Conservation (phyloP, 805 yeast genomes). For the Candida quercuum region DNA sequence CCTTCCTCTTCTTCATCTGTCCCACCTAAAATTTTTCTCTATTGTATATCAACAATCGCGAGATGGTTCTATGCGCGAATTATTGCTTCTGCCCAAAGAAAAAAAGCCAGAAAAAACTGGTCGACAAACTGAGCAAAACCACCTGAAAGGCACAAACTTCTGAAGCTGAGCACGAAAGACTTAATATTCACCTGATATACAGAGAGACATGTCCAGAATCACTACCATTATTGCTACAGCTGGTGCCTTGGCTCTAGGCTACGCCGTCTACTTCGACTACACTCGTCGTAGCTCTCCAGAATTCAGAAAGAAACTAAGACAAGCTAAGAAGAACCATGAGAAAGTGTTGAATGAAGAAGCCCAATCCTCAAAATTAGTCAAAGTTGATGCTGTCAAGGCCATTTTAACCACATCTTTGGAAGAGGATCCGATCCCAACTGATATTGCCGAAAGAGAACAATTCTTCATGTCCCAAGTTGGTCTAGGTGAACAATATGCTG, state of each 20-base stretch:
- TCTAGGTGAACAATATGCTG: constrained; percentile 75
- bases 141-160: too few species aligned
- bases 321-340: constrained; percentile 55
- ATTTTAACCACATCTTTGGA: constrained; percentile 60
- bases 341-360: constrained; percentile 49
- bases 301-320: constrained; percentile 74
- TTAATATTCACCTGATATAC: background rate
- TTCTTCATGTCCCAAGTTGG: constrained; percentile 82
- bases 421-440: constrained; percentile 72
- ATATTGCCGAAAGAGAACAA: constrained; percentile 62
- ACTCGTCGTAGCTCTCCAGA: constrained; percentile 76
- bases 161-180: too few species aligned
- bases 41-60: too few species aligned
- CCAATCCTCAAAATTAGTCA: constrained; percentile 54
- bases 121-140: too few species aligned
- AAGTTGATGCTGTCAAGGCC: constrained; percentile 54
- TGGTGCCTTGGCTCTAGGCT: constrained; percentile 53
- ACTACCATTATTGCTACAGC: constrained; percentile 28
- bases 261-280: constrained; percentile 89
- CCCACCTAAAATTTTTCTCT: too few species aligned
- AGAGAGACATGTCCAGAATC: constrained; percentile 24
- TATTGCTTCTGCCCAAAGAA: too few species aligned
- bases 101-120: too few species aligned
- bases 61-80: too few species aligned
- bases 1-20: too few species aligned